phyloP scores from a whole-genome alignment of 331 rosid genomes.

The Malus hybrid region DNA sequence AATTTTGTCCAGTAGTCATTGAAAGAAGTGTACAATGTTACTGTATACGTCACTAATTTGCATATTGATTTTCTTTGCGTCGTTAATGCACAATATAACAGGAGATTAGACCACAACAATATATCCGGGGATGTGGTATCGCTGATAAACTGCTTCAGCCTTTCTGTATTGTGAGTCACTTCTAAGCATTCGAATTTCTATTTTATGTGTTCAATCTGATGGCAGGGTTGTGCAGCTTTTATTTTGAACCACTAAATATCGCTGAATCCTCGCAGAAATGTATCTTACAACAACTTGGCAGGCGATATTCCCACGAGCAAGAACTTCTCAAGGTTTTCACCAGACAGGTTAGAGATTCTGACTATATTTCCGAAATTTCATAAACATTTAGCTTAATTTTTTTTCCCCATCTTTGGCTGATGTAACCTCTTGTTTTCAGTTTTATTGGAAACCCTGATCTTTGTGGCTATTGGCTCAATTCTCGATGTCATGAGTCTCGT shows the following conservation, averaged over 20 bases:
- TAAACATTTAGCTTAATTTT: neutral
- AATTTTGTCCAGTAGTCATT: neutral
- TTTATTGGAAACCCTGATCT: conserved; percentile 84
- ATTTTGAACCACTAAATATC: neutral
- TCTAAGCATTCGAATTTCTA: neutral
- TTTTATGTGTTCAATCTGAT: neutral
- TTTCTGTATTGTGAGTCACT: conserved; percentile 57
- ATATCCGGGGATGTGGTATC: conserved; percentile 68
- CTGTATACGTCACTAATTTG: neutral
- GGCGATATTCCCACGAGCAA: conserved; percentile 84
- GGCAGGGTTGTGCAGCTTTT: neutral
- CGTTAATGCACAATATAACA: conserved; percentile 20
- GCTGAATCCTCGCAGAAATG: conserved; percentile 49
- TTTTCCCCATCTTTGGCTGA: neutral
- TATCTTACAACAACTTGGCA: conserved; percentile 68
- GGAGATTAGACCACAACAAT: conserved; percentile 84
- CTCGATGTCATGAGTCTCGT: conserved; percentile 50
- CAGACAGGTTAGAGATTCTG: conserved; percentile 56
- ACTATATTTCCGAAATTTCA: neutral
- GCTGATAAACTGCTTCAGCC: conserved; percentile 73
- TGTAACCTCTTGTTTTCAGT: conserved; percentile 32
- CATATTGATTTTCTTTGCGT: neutral
- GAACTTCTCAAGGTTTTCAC: conserved; percentile 82
- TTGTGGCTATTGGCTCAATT: conserved; percentile 80
- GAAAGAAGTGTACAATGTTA: neutral